Evolutionary conservation across 169 alveolate species (phyloP).

Genomic region (Plasmodium reichenowi): DNA sequence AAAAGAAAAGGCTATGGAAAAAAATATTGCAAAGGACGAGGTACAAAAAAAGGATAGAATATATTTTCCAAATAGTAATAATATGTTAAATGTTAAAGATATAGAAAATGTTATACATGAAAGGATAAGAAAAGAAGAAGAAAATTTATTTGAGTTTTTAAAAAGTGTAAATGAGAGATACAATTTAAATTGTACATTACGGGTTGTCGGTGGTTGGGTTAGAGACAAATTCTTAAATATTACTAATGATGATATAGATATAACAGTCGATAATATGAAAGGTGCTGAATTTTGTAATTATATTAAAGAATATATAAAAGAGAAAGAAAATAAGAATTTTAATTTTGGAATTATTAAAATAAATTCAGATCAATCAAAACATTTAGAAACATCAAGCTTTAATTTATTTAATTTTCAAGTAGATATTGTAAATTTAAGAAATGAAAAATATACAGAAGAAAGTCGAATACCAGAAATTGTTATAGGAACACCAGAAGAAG

Average conservation of each 20-base stretch:
- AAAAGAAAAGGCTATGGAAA: background rate
- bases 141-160: constrained; percentile 45
- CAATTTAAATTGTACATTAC: constrained; percentile 76
- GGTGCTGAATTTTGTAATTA: constrained; percentile 91
- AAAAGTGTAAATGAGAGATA: constrained; percentile 37
- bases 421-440: constrained; percentile 97
- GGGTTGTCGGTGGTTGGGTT: constrained; percentile 99
- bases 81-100: background rate
- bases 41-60: background rate
- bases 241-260: constrained; percentile 95
- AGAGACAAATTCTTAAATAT: constrained; percentile 94
- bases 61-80: background rate
- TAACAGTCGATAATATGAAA: constrained; percentile 95
- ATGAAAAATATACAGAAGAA: constrained; percentile 94
- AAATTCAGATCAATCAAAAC: constrained; percentile 97
- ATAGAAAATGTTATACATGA: constrained; percentile 27
- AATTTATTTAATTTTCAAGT: constrained; percentile 91
- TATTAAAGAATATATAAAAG: constrained; percentile 82
- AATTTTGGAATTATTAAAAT: constrained; percentile 93
- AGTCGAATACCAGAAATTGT: constrained; percentile 95
- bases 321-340: constrained; percentile 83
- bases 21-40: background rate
- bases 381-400: constrained; percentile 97
- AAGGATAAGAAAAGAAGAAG: constrained; percentile 34
- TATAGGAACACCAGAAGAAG: constrained; percentile 96